A percentile compares a stretch with the other conserved stretches of the same genome.
Evolutionary conservation across 768 basidiomycete species (phyloP).

Genomic region (Leucosporidium yakuticum): DNA sequence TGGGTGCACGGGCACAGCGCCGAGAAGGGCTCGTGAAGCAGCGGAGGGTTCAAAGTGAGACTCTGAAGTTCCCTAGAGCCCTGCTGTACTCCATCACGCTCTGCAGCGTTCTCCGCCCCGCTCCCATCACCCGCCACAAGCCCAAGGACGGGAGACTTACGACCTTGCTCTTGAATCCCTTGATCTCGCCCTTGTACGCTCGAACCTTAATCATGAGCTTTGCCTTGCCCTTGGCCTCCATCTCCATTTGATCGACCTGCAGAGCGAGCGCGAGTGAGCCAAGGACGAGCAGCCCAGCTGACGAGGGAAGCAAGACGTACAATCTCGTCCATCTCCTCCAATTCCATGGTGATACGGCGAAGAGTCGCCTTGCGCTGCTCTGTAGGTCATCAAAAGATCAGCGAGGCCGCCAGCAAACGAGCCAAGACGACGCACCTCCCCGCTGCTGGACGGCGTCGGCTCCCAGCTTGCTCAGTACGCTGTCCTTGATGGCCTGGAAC

Average conservation of each 20-base stretch:
- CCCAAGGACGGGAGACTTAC: background rate
- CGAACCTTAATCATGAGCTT: constrained; percentile 21
- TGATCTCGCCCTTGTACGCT: constrained; percentile 5
- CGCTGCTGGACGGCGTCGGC: constrained; percentile 41
- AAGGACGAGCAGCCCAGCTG: background rate
- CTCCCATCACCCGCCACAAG: background rate
- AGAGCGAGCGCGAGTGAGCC: background rate
- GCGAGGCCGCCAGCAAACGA: background rate
- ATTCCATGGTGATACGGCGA: constrained; percentile 42
- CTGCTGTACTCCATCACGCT: background rate
- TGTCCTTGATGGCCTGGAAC: constrained; percentile 32
- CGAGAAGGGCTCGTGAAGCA: background rate
- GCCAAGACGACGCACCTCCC: constrained; percentile 41
- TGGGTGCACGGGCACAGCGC: background rate
- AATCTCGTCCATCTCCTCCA: constrained; percentile 49
- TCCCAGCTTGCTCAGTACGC: constrained; percentile 42
- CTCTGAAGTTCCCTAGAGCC: background rate
- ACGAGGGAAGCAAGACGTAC: constrained; percentile 36
- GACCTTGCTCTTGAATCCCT: constrained; percentile 12
- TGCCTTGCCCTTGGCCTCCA: constrained; percentile 23
- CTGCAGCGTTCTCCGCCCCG: background rate
- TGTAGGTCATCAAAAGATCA: constrained; percentile 18
- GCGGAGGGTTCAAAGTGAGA: too few species aligned
- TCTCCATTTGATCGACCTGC: constrained; percentile 29
- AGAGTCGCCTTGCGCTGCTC: constrained; percentile 45